Percentiles rank a stretch among this genome's conserved stretches.
These are phyloP conservation scores for Botryosphaeria dothidea DNA, from an alignment of 2,329 filamentous ascomycete genomes.

Conservation along the genomic window DNA sequence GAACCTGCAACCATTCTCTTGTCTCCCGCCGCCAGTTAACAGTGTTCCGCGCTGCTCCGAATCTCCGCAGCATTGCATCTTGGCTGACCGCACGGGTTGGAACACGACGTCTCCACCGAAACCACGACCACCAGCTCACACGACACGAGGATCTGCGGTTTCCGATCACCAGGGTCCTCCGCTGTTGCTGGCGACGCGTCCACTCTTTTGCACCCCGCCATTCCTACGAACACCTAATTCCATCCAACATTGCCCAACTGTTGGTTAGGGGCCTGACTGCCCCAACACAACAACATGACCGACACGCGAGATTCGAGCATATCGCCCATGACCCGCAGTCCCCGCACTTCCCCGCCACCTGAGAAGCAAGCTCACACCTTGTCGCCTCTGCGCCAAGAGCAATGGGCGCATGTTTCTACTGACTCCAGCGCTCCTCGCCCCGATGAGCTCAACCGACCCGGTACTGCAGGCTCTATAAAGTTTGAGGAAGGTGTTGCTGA, in stretches of 20 bases:
- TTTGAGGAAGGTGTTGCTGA: conserved; percentile 2
- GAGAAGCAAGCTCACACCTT: conserved; percentile 26
- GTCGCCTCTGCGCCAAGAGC: conserved; percentile 31
- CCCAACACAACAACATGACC: conserved; percentile 26
- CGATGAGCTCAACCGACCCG: background rate
- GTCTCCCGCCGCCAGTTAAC: background rate
- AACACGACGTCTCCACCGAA: conserved; percentile 1
- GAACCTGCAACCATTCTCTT: conserved; percentile 7
- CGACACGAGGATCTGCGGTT: conserved; percentile 13
- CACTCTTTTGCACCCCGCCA: conserved; percentile 1
- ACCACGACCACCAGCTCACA: background rate
- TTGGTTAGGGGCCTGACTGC: conserved; percentile 1
- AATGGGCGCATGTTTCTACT: conserved; percentile 22
- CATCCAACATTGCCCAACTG: background rate
- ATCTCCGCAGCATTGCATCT: background rate
- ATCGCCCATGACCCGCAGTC: conserved; percentile 29
- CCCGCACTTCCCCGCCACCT: conserved; percentile 23
- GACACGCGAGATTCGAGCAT: conserved; percentile 31
- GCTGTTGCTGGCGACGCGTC: background rate
- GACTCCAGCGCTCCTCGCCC: background rate
- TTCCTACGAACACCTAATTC: background rate
- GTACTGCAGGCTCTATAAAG: conserved; percentile 6
- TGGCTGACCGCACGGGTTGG: background rate
- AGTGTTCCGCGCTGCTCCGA: background rate
- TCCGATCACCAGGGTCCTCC: background rate